Evolutionary conservation across 2,329 filamentous ascomycete species (phyloP), one percentile per base, ranked within the genome.

Genomic region (Xylaria sp.): DNA sequence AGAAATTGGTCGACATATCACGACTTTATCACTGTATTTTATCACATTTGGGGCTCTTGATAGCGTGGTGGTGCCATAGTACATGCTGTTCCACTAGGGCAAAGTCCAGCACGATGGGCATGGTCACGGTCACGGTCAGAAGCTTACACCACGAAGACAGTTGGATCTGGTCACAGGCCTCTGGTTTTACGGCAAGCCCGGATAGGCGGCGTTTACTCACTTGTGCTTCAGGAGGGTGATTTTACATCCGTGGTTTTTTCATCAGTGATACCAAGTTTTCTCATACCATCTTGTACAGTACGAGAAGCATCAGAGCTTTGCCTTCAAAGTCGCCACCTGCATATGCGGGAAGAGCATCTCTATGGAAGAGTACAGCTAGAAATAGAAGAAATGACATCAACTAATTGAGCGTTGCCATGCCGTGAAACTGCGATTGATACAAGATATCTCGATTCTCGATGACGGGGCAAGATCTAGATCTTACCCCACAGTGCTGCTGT

Each of bases 101-200:
- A 25, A 50, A 46, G 23, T 62, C 37, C 28, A 39, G 58, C 15
- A 55, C 37, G 37, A 63, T 50, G 61, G 54, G 7, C 34, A 63
- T 50, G 61, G 54, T 9, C 34, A 37, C 51, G 61, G 54, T 9
- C 34, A 37, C 50, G 61, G 54, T 6, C 23, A 51, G 63, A 28
- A 56, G 20, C 59, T 61, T 28, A 66, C 44, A 51, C 51, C n/a
- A 51, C 23, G 25, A 61, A 50, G 51, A 34, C 48, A 63, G 44
- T 71, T 71, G 66, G 69, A 63, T 71, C 63, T 66, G 66, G 61
- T 66, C 61, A 61, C 37, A 46, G 32, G 66, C 51, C 59, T 69
- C 62, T 70, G 50, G 50, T 68, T 70, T 70, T 66, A 64, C 58
- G 64, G 64, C 28, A 61, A 46, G 56, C 12, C 67, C 60, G 64